These are phyloP conservation scores for Ascoidea rubescens DNA, from an alignment of 805 yeast species.

Conservation along the genomic window DNA sequence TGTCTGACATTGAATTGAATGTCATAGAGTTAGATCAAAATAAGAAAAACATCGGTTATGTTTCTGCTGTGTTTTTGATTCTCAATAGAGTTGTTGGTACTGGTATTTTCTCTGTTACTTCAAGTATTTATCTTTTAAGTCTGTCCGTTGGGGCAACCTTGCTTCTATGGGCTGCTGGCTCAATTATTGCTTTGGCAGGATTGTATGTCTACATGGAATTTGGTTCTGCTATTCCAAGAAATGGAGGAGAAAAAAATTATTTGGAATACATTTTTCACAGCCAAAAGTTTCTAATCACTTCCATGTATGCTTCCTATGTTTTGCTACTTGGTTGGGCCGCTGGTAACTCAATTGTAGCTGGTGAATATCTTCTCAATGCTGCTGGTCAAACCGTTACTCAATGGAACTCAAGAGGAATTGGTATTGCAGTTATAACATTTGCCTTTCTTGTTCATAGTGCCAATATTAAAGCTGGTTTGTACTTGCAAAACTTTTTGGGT, in stretches of 20 bases:
- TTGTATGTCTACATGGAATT: slow-evolving; percentile 66
- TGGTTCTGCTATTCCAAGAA: slow-evolving; percentile 65
- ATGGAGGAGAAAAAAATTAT: slow-evolving; percentile 81
- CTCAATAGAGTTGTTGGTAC: slow-evolving; percentile 65
- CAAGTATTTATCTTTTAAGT: slow-evolving; percentile 32
- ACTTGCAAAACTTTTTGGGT: slow-evolving; percentile 53
- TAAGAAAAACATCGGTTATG: slow-evolving; percentile 30
- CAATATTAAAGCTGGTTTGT: slow-evolving; percentile 51
- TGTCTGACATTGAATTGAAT: background rate
- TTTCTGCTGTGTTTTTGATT: slow-evolving; percentile 51
- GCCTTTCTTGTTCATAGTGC: slow-evolving; percentile 50
- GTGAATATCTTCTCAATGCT: slow-evolving; percentile 64
- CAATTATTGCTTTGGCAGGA: slow-evolving; percentile 51
- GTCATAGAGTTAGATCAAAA: slow-evolving; percentile 24
- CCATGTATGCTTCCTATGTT: slow-evolving; percentile 54
- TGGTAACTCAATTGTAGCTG: slow-evolving; percentile 69
- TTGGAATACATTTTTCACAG: slow-evolving; percentile 55
- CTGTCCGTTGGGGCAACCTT: slow-evolving; percentile 66
- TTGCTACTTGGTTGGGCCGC: slow-evolving; percentile 79
- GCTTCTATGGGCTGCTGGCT: slow-evolving; percentile 64
- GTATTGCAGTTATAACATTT: slow-evolving; percentile 59
- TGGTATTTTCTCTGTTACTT: slow-evolving; percentile 63
- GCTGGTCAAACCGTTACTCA: slow-evolving; percentile 52
- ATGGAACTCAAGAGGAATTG: slow-evolving; percentile 72
- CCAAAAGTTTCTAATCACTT: slow-evolving; percentile 57